A percentile compares a stretch with the other conserved stretches of the same genome.
These are phyloP conservation scores for Puccinia novopanici DNA, from an alignment of 1,284 basidiomycete species.

Conservation along the genomic window DNA sequence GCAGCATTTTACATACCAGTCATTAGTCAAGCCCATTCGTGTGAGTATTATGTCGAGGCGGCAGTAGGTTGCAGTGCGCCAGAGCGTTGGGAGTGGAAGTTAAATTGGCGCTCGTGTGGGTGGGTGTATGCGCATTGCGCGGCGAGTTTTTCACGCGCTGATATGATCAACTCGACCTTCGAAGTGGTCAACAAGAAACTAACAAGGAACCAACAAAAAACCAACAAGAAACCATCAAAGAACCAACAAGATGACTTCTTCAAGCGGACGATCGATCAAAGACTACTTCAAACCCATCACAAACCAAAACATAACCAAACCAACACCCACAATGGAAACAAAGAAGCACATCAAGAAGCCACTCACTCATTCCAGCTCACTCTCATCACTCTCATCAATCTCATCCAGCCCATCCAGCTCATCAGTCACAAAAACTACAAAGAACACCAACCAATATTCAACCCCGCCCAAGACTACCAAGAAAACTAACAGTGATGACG, in stretches of 20 bases:
- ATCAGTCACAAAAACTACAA: not conserved
- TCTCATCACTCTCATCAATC: not conserved
- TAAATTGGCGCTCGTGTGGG: no score
- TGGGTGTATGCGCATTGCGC: no score
- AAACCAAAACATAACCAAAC: not conserved
- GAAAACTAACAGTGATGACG: not conserved
- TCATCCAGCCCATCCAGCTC: not conserved
- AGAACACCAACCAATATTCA: no score
- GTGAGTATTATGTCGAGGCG: no score
- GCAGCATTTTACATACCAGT: no score
- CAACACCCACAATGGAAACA: not conserved
- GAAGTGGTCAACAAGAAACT: not conserved
- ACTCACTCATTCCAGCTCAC: not conserved
- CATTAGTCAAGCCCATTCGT: no score
- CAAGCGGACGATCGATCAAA: not conserved
- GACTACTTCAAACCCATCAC: conserved; percentile 18
- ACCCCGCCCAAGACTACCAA: not conserved
- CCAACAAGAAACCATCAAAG: not conserved
- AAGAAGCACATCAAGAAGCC: not conserved
- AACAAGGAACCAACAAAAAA: no score
- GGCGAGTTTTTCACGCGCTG: no score
- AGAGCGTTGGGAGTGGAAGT: no score
- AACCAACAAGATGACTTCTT: not conserved
- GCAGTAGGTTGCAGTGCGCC: no score
- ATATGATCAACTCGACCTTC: not conserved